These are phyloP conservation scores for Juglanconis oblonga DNA, from an alignment of 2,329 filamentous ascomycete genomes.

Conservation along the genomic window DNA sequence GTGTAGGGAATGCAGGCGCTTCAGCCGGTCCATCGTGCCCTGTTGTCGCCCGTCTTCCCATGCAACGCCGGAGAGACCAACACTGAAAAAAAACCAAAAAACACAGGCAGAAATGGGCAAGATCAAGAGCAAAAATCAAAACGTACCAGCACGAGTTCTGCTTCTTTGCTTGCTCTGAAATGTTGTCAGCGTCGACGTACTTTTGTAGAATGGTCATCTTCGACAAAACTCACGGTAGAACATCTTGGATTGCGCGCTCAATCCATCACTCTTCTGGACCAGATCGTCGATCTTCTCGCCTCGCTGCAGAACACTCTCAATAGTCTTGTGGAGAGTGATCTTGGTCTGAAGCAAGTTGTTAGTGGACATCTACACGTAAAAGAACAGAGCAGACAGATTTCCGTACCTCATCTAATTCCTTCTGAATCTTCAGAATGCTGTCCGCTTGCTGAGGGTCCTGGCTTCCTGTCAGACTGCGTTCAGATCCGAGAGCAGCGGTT, in stretches of 20 bases:
- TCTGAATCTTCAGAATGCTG: slow-evolving; percentile 92
- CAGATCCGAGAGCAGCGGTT: too few species aligned
- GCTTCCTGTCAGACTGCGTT: not conserved
- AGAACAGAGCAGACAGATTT: not conserved
- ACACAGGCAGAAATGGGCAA: not conserved
- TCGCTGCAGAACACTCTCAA: slow-evolving; percentile 79
- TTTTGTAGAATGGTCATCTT: not conserved
- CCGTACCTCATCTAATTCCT: slow-evolving; percentile 71
- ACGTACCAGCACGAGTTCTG: slow-evolving; percentile 69
- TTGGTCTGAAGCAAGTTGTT: slow-evolving; percentile 64
- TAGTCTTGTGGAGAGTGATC: slow-evolving; percentile 95
- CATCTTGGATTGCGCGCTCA: slow-evolving; percentile 94
- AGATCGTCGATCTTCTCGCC: slow-evolving; percentile 96
- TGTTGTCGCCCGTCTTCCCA: not conserved
- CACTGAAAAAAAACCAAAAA: not conserved
- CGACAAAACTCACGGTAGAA: slow-evolving; percentile 71
- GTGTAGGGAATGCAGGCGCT: not conserved
- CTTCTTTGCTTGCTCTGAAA: slow-evolving; percentile 66
- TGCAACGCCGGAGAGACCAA: too few species aligned
- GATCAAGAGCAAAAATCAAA: not conserved
- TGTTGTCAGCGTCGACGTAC: not conserved
- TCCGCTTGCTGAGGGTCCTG: slow-evolving; percentile 87
- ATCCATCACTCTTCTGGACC: slow-evolving; percentile 86
- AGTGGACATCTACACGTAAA: not conserved
- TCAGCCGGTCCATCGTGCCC: not conserved